These are phyloP conservation scores for Chamaecyparis obtusa DNA, from an alignment of 75 land plant genomes.

Conservation along the genomic window DNA sequence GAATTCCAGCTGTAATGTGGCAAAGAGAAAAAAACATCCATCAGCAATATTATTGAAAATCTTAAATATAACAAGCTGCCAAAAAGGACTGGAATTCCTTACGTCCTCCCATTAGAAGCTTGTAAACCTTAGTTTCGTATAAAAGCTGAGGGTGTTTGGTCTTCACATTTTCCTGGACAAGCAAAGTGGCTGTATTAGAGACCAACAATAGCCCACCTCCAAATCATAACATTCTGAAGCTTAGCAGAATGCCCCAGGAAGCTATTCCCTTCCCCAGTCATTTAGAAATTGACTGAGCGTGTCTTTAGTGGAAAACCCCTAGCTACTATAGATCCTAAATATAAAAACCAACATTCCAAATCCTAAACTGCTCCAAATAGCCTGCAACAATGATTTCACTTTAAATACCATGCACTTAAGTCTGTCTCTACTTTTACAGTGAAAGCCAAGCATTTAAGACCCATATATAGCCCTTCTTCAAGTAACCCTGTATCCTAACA, in stretches of 20 bases:
- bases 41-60: not conserved
- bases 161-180: conserved; percentile 44
- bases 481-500: not conserved
- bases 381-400: not conserved
- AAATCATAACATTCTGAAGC: not conserved
- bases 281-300: not conserved
- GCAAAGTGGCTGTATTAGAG: not conserved
- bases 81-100: conserved; percentile 11
- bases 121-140: conserved; percentile 48
- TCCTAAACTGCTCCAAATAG: not conserved
- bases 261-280: too few species aligned
- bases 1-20: conserved; percentile 60
- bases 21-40: not conserved
- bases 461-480: not conserved
- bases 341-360: not conserved
- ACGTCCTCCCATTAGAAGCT: conserved; percentile 54
- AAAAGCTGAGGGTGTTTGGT: conserved; percentile 55
- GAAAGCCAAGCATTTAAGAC: not conserved
- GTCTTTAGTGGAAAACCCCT: not conserved
- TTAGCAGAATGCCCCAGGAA: not conserved
- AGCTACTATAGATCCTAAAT: not conserved
- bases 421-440: not conserved
- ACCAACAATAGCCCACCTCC: not conserved
- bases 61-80: not conserved
- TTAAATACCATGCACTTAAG: not conserved